Percentiles rank a stretch among this genome's conserved stretches.
Conservation (phyloP, 169 alveolate species). For the Perkinsus chesapeaki region DNA sequence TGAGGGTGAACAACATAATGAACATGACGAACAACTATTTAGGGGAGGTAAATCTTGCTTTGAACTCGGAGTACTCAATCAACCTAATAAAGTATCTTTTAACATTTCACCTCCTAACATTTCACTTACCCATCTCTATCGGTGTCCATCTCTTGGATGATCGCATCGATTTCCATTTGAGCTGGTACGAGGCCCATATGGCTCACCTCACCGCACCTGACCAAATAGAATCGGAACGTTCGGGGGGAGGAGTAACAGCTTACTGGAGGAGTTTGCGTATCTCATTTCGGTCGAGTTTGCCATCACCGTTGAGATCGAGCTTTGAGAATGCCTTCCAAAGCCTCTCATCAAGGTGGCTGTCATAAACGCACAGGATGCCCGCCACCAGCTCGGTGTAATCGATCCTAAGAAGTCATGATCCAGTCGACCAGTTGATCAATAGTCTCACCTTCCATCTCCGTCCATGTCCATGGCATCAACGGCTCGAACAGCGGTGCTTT, state of each 20-base stretch:
- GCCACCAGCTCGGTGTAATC: conserved; percentile 13
- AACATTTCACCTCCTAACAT: not conserved
- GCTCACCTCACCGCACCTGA: not conserved
- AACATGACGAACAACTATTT: too few relatives aligned
- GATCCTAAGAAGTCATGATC: not conserved
- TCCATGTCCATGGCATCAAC: conserved; percentile 7
- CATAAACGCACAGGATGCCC: not conserved
- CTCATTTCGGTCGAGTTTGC: not conserved
- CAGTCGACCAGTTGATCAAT: not conserved
- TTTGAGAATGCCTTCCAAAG: conserved; percentile 12
- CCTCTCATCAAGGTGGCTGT: not conserved
- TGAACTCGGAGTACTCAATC: not conserved
- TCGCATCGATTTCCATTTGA: not conserved
- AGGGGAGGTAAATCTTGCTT: not conserved
- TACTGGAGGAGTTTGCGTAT: not conserved
- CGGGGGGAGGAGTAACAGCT: not conserved
- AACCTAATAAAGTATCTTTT: not conserved
- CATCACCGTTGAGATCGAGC: not conserved
- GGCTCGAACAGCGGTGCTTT: not conserved
- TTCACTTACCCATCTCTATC: not conserved
- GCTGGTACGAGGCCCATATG: not conserved
- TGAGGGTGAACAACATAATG: too few relatives aligned
- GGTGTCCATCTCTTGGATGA: not conserved
- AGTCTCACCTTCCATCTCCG: not conserved
- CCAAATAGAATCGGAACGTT: not conserved